Percentiles rank a stretch among this genome's conserved stretches.
Evolutionary conservation across 2,329 filamentous ascomycete species (phyloP).

Genomic region (Pestalotiopsis sp.): DNA sequence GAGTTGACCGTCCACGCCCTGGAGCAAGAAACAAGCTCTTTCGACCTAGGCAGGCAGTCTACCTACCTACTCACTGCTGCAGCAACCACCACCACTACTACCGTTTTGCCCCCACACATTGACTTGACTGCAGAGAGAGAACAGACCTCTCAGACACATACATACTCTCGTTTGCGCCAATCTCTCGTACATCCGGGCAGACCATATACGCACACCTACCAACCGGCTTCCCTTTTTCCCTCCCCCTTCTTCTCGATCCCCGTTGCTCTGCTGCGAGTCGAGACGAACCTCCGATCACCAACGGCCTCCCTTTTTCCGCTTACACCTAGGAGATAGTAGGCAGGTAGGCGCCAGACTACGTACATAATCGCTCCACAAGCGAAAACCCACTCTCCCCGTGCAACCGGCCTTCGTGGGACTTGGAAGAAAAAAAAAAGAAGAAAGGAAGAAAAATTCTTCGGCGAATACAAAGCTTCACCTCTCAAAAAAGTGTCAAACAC

Average conservation of each 20-base stretch:
- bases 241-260: neutral
- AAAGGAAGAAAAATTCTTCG: constrained; percentile 5
- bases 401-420: constrained; percentile 17
- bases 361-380: constrained; percentile 11
- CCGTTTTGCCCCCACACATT: neutral
- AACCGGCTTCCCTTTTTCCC: neutral
- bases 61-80: neutral
- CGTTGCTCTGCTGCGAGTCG: neutral
- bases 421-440: constrained; percentile 8
- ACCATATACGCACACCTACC: neutral
- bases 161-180: neutral
- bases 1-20: neutral
- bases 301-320: constrained; percentile 5
- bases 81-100: neutral
- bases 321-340: constrained; percentile 2
- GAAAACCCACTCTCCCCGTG: constrained; percentile 18
- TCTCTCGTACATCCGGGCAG: neutral
- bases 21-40: neutral
- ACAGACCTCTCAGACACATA: neutral
- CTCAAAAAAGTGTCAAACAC: neutral
- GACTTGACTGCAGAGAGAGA: neutral
- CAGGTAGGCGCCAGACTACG: constrained; percentile 10
- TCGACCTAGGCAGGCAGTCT: neutral
- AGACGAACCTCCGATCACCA: neutral
- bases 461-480: neutral